Evolutionary conservation across 495 filamentous ascomycete genomes (phyloP).

Genomic region (Lophiostoma macrostomum): DNA sequence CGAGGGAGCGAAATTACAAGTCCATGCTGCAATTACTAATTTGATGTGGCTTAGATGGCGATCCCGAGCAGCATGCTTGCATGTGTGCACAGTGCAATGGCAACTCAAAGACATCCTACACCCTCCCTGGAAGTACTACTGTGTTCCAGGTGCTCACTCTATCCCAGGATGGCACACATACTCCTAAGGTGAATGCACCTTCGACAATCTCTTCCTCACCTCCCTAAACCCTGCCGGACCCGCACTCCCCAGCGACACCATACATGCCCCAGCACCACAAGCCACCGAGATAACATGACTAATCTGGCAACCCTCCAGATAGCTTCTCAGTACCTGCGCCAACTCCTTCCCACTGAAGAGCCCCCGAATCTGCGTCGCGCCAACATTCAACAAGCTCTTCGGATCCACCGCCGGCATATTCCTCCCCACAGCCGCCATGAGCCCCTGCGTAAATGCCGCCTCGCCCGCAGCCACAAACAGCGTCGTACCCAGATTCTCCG

Average conservation of each 20-base stretch:
- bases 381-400: conserved; percentile 43
- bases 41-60: too few species aligned
- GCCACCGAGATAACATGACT: conserved; percentile 17
- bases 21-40: too few species aligned
- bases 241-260: conserved; percentile 12
- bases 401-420: conserved; percentile 48
- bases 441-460: conserved; percentile 30
- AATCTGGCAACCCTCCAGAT: conserved; percentile 24
- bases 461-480: conserved; percentile 33
- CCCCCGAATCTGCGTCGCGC: conserved; percentile 51
- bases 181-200: conserved; percentile 7
- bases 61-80: too few species aligned
- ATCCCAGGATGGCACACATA: too few species aligned
- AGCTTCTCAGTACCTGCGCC: conserved; percentile 5
- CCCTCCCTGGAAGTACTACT: too few species aligned
- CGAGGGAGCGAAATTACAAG: too few species aligned
- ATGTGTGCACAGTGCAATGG: too few species aligned
- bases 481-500: conserved; percentile 32
- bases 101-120: too few species aligned
- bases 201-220: conserved; percentile 14
- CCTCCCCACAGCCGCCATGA: conserved; percentile 16
- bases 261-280: conserved; percentile 16
- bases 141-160: too few species aligned
- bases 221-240: background rate
- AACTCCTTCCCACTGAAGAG: conserved; percentile 40